phyloP scores from a whole-genome alignment of 106 monocot genomes.

The Posidonia australis region DNA sequence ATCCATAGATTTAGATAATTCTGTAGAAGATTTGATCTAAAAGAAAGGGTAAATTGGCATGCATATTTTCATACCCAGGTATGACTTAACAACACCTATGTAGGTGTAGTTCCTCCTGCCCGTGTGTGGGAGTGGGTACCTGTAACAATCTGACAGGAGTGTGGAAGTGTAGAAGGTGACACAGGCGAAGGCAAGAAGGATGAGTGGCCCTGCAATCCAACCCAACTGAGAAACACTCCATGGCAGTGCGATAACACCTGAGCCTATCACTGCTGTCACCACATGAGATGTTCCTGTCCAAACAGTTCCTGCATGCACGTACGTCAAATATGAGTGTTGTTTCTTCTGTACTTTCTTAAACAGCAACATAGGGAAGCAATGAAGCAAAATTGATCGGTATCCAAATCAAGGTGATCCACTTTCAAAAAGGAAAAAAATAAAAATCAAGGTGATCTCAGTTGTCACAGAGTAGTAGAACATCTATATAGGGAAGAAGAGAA shows the following conservation, averaged over 20 bases:
- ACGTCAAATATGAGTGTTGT: not conserved
- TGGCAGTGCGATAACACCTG: slow-evolving; percentile 23
- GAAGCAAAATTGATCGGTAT: too few species aligned
- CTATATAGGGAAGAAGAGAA: too few species aligned
- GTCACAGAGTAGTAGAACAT: too few species aligned
- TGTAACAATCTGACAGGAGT: slow-evolving; percentile 26
- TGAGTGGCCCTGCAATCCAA: slow-evolving; percentile 20
- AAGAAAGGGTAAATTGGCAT: too few species aligned
- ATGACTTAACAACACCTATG: slow-evolving; percentile 26
- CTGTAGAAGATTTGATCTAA: too few species aligned
- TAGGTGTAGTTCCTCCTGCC: slow-evolving; percentile 22
- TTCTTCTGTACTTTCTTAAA: too few species aligned
- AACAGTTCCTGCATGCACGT: slow-evolving; percentile 9
- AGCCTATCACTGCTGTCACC: slow-evolving; percentile 26
- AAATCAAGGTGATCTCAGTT: not conserved
- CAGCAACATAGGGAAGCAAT: not conserved
- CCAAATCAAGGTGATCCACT: too few species aligned
- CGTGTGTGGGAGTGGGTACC: slow-evolving; percentile 11
- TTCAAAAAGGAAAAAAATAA: not conserved
- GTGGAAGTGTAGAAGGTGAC: slow-evolving; percentile 31
- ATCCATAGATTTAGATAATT: too few species aligned
- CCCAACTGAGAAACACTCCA: slow-evolving; percentile 32
- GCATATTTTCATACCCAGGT: slow-evolving; percentile 11
- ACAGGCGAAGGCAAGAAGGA: slow-evolving; percentile 19
- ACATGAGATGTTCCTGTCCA: slow-evolving; percentile 31